Evolutionary conservation across 805 yeast species (phyloP).

Genomic region (Torulaspora gathmanii): DNA sequence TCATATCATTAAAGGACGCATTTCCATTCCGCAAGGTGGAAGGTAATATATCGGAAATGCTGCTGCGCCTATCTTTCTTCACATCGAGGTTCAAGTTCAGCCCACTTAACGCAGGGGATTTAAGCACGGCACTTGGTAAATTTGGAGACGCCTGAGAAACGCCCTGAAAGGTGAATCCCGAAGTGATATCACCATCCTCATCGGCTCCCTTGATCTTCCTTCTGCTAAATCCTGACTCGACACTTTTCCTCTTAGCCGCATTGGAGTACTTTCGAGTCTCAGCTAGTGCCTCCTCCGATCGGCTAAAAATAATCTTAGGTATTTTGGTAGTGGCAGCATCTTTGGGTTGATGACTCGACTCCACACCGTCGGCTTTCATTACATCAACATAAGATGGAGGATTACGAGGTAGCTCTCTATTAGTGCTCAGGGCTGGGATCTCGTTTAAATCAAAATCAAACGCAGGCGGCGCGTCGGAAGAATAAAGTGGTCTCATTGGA

Average conservation of each 20-base stretch:
- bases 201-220: background rate
- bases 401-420: conserved; percentile 21
- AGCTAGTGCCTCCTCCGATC: conserved; percentile 9
- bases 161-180: conserved; percentile 34
- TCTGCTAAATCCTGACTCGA: conserved; percentile 1
- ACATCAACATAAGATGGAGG: conserved; percentile 39
- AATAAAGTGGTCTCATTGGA: conserved; percentile 34
- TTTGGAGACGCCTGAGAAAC: conserved; percentile 25
- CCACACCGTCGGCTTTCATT: conserved; percentile 17
- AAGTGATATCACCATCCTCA: conserved; percentile 32
- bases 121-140: conserved; percentile 36
- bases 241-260: conserved; percentile 1
- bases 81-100: conserved; percentile 11
- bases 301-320: conserved; percentile 11
- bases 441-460: conserved; percentile 17
- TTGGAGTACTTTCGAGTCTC: background rate
- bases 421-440: background rate
- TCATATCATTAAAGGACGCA: conserved; percentile 26
- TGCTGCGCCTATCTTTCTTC: conserved; percentile 13
- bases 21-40: conserved; percentile 30
- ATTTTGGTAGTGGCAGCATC: background rate
- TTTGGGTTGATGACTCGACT: background rate
- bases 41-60: conserved; percentile 27
- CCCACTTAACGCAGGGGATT: conserved; percentile 33
- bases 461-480: conserved; percentile 19